Evolutionary conservation across 2,329 filamentous ascomycete species (phyloP), one percentile per base, ranked within the genome.

Genomic region (Curvularia verruculosa): DNA sequence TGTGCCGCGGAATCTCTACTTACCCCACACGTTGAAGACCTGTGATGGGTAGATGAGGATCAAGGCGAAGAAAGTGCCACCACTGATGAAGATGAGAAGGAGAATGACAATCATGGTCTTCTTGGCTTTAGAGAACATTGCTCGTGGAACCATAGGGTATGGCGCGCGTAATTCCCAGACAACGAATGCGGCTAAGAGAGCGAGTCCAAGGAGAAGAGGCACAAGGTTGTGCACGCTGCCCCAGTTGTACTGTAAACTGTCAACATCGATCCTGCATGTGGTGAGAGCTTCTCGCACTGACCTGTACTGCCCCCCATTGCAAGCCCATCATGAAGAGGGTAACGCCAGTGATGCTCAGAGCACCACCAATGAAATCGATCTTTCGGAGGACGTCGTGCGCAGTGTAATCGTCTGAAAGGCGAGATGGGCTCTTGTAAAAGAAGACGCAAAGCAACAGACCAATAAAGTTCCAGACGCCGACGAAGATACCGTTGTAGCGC

Each of bases 171-270:
- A 70, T 29, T 76, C 73, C 82, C 83, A 86, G 2, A 85, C 52
- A 28, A 82, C 75, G 52, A 86, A 86, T 0, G 73, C 77, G 31
- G 80, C 70, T n/a, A 80, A 79, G 6, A 82, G 68, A 1, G 74
- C 56, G n/a, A 71, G 49, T 1, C 87, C 86, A 2, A 86, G 67
- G 0, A 84, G 73, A 1, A 88, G 65, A 0, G 85, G 83, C 0
- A 77, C 78, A 44, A 88, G 78, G 12, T 87, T 84, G 59, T 84
- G 81, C 0, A 77, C 72, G 0, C 83, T 85, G 1, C 78, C 69
- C 86, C 86, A 88, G 0, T 79, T 65, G 60, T 86, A 85, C 58
- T 85, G 75, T 29, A 77, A 78, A 1, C 80, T 82, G 28, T 85
- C 82, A 84, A 58, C 15, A 39, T 19, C 21, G n/a, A 15, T 19